phyloP scores from a whole-genome alignment of 2,329 filamentous ascomycete species.

The Macrophomina pseudophaseolina region DNA sequence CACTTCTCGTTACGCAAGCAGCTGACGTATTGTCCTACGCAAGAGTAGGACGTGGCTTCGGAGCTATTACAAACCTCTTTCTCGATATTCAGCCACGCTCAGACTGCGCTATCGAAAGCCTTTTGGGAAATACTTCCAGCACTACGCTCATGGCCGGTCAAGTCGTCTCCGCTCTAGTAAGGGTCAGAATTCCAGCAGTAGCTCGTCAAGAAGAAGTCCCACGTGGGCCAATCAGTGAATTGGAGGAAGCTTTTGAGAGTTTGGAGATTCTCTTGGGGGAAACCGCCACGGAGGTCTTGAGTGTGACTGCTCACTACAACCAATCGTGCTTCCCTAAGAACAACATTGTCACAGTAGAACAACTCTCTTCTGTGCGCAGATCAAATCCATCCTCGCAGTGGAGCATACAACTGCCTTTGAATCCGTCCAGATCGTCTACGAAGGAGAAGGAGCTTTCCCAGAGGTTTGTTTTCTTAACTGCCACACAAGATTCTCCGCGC shows the following conservation, averaged over 20 bases:
- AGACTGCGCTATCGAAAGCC: conserved; percentile 24
- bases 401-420: conserved; percentile 30
- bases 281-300: conserved; percentile 27
- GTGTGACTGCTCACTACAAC: conserved; percentile 39
- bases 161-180: conserved; percentile 25
- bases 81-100: conserved; percentile 23
- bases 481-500: conserved; percentile 17
- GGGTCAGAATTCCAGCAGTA: conserved; percentile 24
- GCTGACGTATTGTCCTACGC: conserved; percentile 19
- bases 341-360: conserved; percentile 37
- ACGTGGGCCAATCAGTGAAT: neutral
- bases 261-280: conserved; percentile 31
- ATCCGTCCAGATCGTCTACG: conserved; percentile 17
- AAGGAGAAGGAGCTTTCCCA: conserved; percentile 29
- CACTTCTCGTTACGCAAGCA: conserved; percentile 12
- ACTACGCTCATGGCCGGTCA: conserved; percentile 26
- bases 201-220: neutral
- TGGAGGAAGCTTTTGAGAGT: conserved; percentile 28
- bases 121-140: conserved; percentile 23
- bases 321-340: conserved; percentile 40
- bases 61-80: conserved; percentile 25
- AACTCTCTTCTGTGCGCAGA: conserved; percentile 37
- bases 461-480: conserved; percentile 30
- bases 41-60: conserved; percentile 10
- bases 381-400: conserved; percentile 40